Evolutionary conservation across 1,139 yeast species (phyloP).

Genomic region (Yamadazyma taylorii): DNA sequence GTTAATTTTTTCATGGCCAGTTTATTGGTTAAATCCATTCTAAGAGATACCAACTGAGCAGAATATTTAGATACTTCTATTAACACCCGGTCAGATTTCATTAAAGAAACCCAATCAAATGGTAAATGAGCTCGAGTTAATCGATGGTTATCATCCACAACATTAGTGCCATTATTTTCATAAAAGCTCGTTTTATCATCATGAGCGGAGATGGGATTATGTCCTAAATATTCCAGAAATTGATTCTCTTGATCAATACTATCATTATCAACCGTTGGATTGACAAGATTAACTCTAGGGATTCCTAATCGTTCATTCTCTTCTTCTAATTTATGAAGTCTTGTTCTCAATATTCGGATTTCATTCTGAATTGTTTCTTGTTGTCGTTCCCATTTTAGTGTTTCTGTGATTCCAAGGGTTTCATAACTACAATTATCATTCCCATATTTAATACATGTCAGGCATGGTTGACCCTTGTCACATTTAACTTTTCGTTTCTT

Average conservation of each 20-base stretch:
- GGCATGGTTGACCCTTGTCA: constrained; percentile 41
- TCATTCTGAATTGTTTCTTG: constrained; percentile 8
- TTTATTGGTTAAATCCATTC: background rate
- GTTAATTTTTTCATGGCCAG: background rate
- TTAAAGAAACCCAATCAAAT: constrained; percentile 34
- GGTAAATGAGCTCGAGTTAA: constrained; percentile 29
- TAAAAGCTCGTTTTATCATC: constrained; percentile 34
- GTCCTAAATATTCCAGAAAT: constrained; percentile 9
- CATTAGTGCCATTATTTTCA: constrained; percentile 9
- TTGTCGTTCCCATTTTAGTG: constrained; percentile 6
- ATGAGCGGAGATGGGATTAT: constrained; percentile 11
- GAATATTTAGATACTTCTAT: constrained; percentile 4
- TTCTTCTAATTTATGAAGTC: constrained; percentile 7
- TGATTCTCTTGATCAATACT: background rate
- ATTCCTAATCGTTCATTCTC: too few relatives aligned
- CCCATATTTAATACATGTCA: constrained; percentile 39
- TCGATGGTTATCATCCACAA: background rate
- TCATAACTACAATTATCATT: constrained; percentile 28
- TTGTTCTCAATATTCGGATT: constrained; percentile 8
- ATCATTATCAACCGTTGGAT: background rate
- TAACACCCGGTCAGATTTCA: constrained; percentile 23
- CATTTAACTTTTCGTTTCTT: constrained; percentile 41
- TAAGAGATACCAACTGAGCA: constrained; percentile 1
- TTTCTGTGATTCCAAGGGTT: constrained; percentile 11
- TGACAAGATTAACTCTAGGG: too few relatives aligned